A percentile compares a stretch with the other conserved stretches of the same genome.
Conservation (phyloP, 1,284 basidiomycete species). For the Amylostereum chailletii region DNA sequence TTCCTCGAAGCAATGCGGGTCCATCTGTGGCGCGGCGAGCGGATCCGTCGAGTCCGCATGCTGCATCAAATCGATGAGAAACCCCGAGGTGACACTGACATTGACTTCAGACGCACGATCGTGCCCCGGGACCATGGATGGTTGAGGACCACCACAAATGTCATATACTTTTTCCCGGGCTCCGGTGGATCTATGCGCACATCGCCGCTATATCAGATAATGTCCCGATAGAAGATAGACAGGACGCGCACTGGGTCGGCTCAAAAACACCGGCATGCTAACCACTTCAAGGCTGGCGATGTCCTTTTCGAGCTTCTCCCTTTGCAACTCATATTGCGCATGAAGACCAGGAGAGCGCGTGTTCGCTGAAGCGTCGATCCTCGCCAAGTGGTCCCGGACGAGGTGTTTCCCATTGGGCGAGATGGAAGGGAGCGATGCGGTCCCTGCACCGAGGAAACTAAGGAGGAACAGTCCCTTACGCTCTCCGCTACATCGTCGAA, state of each 20-base stretch:
- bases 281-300: conserved; percentile 14
- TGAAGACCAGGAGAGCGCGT: conserved; percentile 11
- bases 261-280: conserved; percentile 14
- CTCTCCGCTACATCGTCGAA: background rate
- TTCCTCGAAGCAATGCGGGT: conserved; percentile 33
- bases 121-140: conserved; percentile 15
- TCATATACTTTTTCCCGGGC: conserved; percentile 18
- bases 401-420: conserved; percentile 3
- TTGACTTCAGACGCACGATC: background rate
- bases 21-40: conserved; percentile 25
- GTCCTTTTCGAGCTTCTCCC: conserved; percentile 12
- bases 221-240: background rate
- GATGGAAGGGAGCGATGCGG: conserved; percentile 4
- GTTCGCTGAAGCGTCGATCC: conserved; percentile 1
- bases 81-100: too few relatives aligned
- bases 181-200: conserved; percentile 12
- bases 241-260: conserved; percentile 10
- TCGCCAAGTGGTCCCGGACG: background rate
- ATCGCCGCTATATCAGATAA: background rate
- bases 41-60: conserved; percentile 27
- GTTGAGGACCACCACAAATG: conserved; percentile 20
- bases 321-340: conserved; percentile 17
- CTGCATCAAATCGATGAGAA: conserved; percentile 8
- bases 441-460: conserved; percentile 4
- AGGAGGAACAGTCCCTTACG: conserved; percentile 10